Conservation (phyloP, 2,329 filamentous ascomycete species). For the Trichoderma atroviride region DNA sequence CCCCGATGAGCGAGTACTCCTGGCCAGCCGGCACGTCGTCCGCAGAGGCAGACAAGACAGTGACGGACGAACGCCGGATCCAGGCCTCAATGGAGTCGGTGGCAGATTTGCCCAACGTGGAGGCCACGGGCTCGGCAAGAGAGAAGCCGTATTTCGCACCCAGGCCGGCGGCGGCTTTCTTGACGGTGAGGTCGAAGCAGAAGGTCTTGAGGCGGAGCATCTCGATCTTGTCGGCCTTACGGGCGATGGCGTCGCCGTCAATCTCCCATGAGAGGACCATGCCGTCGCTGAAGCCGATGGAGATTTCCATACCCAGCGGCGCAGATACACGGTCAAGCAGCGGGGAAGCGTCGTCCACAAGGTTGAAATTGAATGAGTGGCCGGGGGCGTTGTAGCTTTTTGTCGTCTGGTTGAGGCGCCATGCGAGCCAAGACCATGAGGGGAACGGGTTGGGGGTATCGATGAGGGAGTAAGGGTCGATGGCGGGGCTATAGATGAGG, state of each 20-base stretch:
- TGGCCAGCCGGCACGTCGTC: slow-evolving; percentile 9
- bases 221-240: slow-evolving; percentile 33
- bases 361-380: slow-evolving; percentile 37
- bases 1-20: slow-evolving; percentile 34
- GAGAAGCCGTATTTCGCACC: slow-evolving; percentile 11
- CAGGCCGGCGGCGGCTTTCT: slow-evolving; percentile 19
- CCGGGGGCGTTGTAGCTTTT: slow-evolving; percentile 24
- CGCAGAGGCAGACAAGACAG: slow-evolving; percentile 27
- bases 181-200: slow-evolving; percentile 39
- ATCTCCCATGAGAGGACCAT: slow-evolving; percentile 42
- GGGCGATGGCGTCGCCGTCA: slow-evolving; percentile 39
- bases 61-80: slow-evolving; percentile 32
- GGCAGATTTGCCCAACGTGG: slow-evolving; percentile 32
- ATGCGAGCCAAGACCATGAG: slow-evolving; percentile 46
- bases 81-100: slow-evolving; percentile 28
- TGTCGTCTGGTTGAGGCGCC: slow-evolving; percentile 36
- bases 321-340: slow-evolving; percentile 38
- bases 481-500: slow-evolving; percentile 5
- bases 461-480: slow-evolving; percentile 35
- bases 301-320: slow-evolving; percentile 40
- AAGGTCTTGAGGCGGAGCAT: slow-evolving; percentile 42
- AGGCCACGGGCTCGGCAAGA: slow-evolving; percentile 23
- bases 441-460: slow-evolving; percentile 34
- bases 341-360: slow-evolving; percentile 36
- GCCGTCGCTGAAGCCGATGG: slow-evolving; percentile 41